Evolutionary conservation across 2,329 filamentous ascomycete genomes (phyloP).

Genomic region (Pseudogymnoascus pannorum): DNA sequence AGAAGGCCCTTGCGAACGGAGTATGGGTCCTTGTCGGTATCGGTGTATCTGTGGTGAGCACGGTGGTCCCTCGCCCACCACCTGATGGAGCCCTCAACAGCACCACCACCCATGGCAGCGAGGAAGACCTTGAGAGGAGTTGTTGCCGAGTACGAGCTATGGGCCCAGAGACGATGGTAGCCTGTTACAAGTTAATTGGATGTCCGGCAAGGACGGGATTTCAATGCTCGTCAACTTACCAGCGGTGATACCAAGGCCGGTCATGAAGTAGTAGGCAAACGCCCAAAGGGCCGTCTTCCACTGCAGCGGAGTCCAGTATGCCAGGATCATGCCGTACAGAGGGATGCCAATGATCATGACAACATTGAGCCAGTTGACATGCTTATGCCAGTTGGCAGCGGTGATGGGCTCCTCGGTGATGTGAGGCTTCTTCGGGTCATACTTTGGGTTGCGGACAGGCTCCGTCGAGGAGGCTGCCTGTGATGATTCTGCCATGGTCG

Average conservation of each 20-base stretch:
- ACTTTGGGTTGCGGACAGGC: conserved; percentile 32
- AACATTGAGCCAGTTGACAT: conserved; percentile 90
- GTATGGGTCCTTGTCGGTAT: conserved; percentile 88
- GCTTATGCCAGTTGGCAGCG: conserved; percentile 78
- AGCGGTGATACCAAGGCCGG: conserved; percentile 71
- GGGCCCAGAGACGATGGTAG: conserved; percentile 80
- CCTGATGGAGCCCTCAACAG: conserved; percentile 76
- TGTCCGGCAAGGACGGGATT: neutral
- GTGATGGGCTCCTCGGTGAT: conserved; percentile 80
- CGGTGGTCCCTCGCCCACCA: conserved; percentile 88
- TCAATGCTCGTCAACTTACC: conserved; percentile 40
- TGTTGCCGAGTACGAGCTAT: conserved; percentile 73
- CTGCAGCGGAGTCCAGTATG: conserved; percentile 71
- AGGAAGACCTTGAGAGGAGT: conserved; percentile 74
- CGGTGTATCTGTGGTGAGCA: conserved; percentile 85
- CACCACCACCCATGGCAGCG: conserved; percentile 72
- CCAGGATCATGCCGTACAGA: conserved; percentile 61
- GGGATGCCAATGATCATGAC: conserved; percentile 74
- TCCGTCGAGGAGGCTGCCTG: conserved; percentile 19
- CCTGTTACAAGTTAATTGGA: conserved; percentile 34
- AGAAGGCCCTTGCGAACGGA: conserved; percentile 81
- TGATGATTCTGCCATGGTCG: conserved; percentile 12
- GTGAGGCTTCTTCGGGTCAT: conserved; percentile 65
- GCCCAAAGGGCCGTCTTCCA: conserved; percentile 67
- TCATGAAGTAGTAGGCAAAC: conserved; percentile 75